Conservation (phyloP, 495 filamentous ascomycete genomes). For the Antarctomyces pellizariae region DNA sequence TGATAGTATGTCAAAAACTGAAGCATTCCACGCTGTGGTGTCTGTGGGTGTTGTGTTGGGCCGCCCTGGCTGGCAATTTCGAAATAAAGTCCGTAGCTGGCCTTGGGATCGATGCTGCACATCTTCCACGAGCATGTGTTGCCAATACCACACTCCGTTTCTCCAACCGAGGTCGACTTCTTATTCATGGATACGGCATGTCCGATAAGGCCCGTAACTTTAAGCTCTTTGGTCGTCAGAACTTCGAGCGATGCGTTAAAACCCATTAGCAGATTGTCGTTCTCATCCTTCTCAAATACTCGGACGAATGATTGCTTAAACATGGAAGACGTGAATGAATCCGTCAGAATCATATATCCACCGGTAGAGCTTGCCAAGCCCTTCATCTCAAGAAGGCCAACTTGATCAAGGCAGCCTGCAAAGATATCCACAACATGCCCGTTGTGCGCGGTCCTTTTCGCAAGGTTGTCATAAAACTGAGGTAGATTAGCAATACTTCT, state of each 20-base stretch:
- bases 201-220: slow-evolving; percentile 94
- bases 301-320: slow-evolving; percentile 98
- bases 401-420: slow-evolving; percentile 93
- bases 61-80: slow-evolving; percentile 92
- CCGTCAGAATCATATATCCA: slow-evolving; percentile 94
- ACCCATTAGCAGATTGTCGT: slow-evolving; percentile 90
- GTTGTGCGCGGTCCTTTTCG: slow-evolving; percentile 91
- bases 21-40: slow-evolving; percentile 83
- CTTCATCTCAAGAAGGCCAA: slow-evolving; percentile 97
- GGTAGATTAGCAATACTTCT: not conserved
- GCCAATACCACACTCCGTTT: slow-evolving; percentile 95
- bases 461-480: slow-evolving; percentile 83
- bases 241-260: slow-evolving; percentile 97
- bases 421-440: slow-evolving; percentile 97
- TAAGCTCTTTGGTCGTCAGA: slow-evolving; percentile 91
- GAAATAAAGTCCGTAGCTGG: slow-evolving; percentile 92
- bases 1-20: slow-evolving; percentile 99
- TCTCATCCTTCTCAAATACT: slow-evolving; percentile 87
- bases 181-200: slow-evolving; percentile 94
- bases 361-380: slow-evolving; percentile 88
- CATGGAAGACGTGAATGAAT: slow-evolving; percentile 97
- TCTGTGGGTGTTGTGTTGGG: slow-evolving; percentile 63
- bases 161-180: slow-evolving; percentile 89
- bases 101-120: slow-evolving; percentile 86
- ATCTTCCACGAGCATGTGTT: slow-evolving; percentile 99